Base-by-base conservation (phyloP, 2,329 filamentous ascomycete species). In the Raffaelea deltoideospora region DNA sequence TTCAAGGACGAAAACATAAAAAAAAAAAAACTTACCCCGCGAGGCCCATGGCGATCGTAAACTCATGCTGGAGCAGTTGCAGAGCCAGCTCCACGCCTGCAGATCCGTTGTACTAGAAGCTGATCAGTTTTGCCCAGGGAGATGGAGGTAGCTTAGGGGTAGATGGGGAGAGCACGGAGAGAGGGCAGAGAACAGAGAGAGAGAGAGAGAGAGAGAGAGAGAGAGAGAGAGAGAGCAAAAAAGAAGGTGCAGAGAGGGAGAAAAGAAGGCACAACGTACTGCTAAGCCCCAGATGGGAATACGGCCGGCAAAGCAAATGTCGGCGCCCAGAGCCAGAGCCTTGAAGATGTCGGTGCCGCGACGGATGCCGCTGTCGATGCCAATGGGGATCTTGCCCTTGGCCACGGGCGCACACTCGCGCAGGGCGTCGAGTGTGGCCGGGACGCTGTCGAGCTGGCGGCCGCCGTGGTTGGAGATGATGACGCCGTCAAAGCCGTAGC, bases 1-100 rank as follows among this genome's bases (percentile, higher is more conserved):
- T n/a, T n/a, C n/a, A n/a, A n/a, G n/a, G n/a, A n/a, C n/a, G n/a
- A n/a, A n/a, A n/a, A n/a, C n/a, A n/a, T n/a, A n/a, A n/a, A n/a
- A n/a, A n/a, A n/a, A 20, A 31, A 15, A 20, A 10, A 24, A 8
- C 31, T 31, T 29, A 39, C 33, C 37, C 33, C n/a, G 37, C 19
- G 27, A 96, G 62, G 7, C 88, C 74, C 90, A 98, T 95, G 52
- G 87, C 88, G 86, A 96, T 95, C 62, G 90, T 85, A 73, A 96
- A 83, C 67, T 96, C 88, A 49, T 95, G 88, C 61, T 82, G 85
- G 47, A 94, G 68, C 37, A 94, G 62, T 58, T 86, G 81, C 79
- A 96, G 93, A 15, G 88, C 88, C 24, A 83, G 71, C 51, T 93
- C 82, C 17, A 95, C 88, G 43, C 90, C 90, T 2, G 78, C 67